Base-by-base conservation (phyloP, 495 filamentous ascomycete genomes). In the Hyaloscypha variabilis region DNA sequence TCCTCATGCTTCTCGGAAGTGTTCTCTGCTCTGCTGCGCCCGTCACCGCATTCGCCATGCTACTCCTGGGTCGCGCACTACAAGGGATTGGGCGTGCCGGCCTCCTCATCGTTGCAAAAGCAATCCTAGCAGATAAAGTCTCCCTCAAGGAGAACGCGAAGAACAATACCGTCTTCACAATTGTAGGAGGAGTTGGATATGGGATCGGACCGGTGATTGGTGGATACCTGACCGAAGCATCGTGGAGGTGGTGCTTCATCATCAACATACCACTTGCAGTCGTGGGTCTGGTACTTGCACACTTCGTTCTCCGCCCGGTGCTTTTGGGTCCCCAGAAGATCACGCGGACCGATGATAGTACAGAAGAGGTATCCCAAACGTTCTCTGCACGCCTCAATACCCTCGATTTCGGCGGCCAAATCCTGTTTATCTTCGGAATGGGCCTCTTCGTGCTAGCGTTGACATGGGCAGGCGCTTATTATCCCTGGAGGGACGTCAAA, bases 201-300 rank as follows among this genome's bases (percentile, higher is more conserved):
- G 77, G 78, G 0, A 64, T 87, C 21, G 85, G 86, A 1, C 86
- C 85, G 0, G 79, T 85, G 23, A 74, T 85, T n/a, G 85, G 85
- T n/a, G 72, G 72, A 2, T 68, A 71, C 49, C 67, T 82, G 23
- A 76, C 78, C 13, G 34, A 77, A 58, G 74, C 72, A 1, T 83
- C 74, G 31, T 88, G 85, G 84, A 71, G 85, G 28, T 88, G 84
- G 76, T 86, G 83, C 67, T 88, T 89, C 68, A 82, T 78, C 8
- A 80, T 89, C 34, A 81, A 83, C 24, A 74, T 87, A 6, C 81
- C 82, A 11, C 77, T 87, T 42, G 75, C 73, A 6, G 71, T 74
- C 28, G 62, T 78, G 8, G 77, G 75, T 17, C 63, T 81, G 17
- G 54, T 78, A 39, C 26, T 79, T 17, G 71, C 78, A 24, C 75